phyloP scores from a whole-genome alignment of 495 filamentous ascomycete species.

The Lophiotrema nucula region DNA sequence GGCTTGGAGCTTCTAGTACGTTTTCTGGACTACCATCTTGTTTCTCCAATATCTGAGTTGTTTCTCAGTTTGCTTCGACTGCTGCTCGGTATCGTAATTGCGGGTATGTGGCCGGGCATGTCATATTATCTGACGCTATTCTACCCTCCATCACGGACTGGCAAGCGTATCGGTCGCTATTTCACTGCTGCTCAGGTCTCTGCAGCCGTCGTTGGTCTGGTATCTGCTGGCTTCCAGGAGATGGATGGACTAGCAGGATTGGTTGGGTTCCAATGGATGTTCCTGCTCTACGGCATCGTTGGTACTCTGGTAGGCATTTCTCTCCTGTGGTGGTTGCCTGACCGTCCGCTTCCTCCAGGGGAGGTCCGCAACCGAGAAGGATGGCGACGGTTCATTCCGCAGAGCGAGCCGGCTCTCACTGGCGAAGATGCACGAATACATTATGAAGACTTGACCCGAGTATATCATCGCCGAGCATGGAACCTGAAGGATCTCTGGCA shows the following conservation, averaged over 20 bases:
- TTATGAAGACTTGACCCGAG: constrained; percentile 78
- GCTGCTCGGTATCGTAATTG: constrained; percentile 81
- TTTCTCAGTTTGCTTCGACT: constrained; percentile 68
- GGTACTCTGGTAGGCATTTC: constrained; percentile 66
- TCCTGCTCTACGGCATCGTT: constrained; percentile 79
- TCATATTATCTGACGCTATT: constrained; percentile 89
- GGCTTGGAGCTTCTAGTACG: constrained; percentile 79
- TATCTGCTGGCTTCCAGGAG: constrained; percentile 86
- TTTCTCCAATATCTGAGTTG: constrained; percentile 35
- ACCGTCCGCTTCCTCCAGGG: constrained; percentile 72
- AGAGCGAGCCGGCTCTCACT: constrained; percentile 66
- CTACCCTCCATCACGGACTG: constrained; percentile 81
- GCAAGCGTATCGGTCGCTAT: constrained; percentile 84
- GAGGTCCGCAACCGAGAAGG: constrained; percentile 39
- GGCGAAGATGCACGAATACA: constrained; percentile 79
- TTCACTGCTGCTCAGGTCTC: constrained; percentile 89
- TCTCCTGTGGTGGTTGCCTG: constrained; percentile 87
- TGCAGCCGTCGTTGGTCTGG: constrained; percentile 83
- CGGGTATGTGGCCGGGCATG: constrained; percentile 96
- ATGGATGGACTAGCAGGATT: constrained; percentile 79
- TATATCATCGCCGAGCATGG: constrained; percentile 74
- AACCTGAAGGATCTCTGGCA: constrained; percentile 61
- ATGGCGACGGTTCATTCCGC: constrained; percentile 46
- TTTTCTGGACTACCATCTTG: background rate
- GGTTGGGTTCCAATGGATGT: constrained; percentile 94